Evolutionary conservation across 2,329 filamentous ascomycete species (phyloP).

Genomic region (Acephala macrosclerotiorum): DNA sequence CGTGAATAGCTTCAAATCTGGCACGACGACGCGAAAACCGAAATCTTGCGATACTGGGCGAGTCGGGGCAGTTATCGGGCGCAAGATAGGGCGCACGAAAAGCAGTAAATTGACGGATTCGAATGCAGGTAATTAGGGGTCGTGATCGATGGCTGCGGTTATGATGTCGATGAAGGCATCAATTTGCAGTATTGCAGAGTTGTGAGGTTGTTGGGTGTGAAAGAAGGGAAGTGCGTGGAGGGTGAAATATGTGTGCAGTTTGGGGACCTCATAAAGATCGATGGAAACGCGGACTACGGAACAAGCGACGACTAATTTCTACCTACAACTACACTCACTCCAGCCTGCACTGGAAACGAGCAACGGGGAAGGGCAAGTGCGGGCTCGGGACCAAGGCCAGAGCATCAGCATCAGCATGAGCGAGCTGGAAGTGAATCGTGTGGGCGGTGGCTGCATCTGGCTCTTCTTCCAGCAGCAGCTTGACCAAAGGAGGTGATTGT

Average conservation of each 20-base stretch:
- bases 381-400: neutral
- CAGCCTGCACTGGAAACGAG: neutral
- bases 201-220: conserved; percentile 34
- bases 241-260: conserved; percentile 6
- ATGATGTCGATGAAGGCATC: conserved; percentile 36
- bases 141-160: conserved; percentile 32
- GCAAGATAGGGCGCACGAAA: conserved; percentile 4
- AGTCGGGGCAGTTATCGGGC: conserved; percentile 14
- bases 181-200: conserved; percentile 39
- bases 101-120: conserved; percentile 25
- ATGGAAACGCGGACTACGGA: conserved; percentile 13
- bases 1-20: conserved; percentile 43
- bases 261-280: conserved; percentile 14
- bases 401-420: neutral
- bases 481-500: neutral
- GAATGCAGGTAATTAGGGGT: conserved; percentile 25
- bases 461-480: neutral
- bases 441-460: neutral
- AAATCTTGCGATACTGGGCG: conserved; percentile 18
- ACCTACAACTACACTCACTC: neutral
- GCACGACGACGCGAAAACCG: conserved; percentile 30
- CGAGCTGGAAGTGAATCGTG: neutral
- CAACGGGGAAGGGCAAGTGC: conserved; percentile 4
- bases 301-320: conserved; percentile 10
- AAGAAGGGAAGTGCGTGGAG: conserved; percentile 21